Base-by-base conservation (phyloP, 2,329 filamentous ascomycete species). In the Aureobasidium vineae region DNA sequence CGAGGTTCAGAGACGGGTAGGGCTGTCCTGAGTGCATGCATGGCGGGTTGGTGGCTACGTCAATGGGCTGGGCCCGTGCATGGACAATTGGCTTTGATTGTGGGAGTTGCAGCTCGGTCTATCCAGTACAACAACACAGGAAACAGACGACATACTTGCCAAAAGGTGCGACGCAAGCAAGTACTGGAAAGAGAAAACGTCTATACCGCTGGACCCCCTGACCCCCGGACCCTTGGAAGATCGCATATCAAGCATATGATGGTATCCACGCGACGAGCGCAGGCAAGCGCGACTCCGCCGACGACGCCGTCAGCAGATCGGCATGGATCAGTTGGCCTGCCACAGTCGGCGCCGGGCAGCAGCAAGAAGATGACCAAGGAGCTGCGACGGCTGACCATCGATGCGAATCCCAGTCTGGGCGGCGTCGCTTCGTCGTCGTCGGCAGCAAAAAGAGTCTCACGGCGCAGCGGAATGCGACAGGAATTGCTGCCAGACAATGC, bases 281-380 rank as follows among this genome's bases (percentile, higher is more conserved):
- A 59, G 19, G 23, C 36, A 21, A 66, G 64, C 64, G 64, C 64
- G 28, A 66, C 64, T 19, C 64, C 64, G n/a, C 64, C 64, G 21
- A 38, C 53, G 10, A 66, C 64, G 23, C 64, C 64, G 47, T 66
- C 64, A 41, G 61, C 61, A 36, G 40, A 31, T 23, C 49, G 49
- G 28, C 50, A 47, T 28, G 50, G 31, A 23, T 19, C 10, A 5
- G 23, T 23, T n/a, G 13, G 40, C 11, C 19, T 13, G 7, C 7
- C 38, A 7, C 21, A 21, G 10, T 43, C 36, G 21, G 50, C 50
- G 8, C 60, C 60, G 8, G 61, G 40, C 1, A 56, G 61, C 38
- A 45, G 28, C 26, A 38, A 28, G 4, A 66, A 60, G 43, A 60
- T 66, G 64, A 66, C 33, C 53, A 49, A 52, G 23, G 64, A 66